Evolutionary conservation across 495 filamentous ascomycete genomes (phyloP).

Genomic region (Thozetella sp.): DNA sequence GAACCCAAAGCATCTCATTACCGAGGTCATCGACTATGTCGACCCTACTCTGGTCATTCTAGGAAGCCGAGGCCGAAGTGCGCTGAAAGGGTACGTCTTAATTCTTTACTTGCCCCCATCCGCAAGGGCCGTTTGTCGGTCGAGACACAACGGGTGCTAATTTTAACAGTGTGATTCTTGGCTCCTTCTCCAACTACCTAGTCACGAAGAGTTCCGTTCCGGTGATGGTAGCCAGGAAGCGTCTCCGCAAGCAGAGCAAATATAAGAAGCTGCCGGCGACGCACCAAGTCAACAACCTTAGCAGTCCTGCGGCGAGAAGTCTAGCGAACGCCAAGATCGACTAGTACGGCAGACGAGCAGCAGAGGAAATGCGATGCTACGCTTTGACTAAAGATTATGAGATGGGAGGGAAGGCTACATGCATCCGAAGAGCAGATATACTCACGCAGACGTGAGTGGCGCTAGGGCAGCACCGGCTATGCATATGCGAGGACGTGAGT

Average conservation of each 20-base stretch:
- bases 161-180: constrained; percentile 73
- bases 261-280: constrained; percentile 58
- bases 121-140: not conserved
- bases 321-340: constrained; percentile 69
- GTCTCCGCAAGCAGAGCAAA: constrained; percentile 74
- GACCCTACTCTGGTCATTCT: constrained; percentile 92
- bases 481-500: too few relatives aligned
- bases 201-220: constrained; percentile 96
- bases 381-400: too few relatives aligned
- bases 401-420: too few relatives aligned
- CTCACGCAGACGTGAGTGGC: too few relatives aligned
- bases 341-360: constrained; percentile 39
- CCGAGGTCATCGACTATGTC: constrained; percentile 88
- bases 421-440: too few relatives aligned
- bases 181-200: constrained; percentile 95
- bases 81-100: constrained; percentile 86
- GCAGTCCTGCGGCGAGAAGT: constrained; percentile 61
- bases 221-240: constrained; percentile 88
- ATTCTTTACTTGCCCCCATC: not conserved
- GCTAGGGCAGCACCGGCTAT: too few relatives aligned
- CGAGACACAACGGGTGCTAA: constrained; percentile 2
- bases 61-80: constrained; percentile 85
- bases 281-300: constrained; percentile 73
- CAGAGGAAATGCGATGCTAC: too few relatives aligned
- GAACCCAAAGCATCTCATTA: constrained; percentile 83